Evolutionary conservation across 441 rosid genomes (phyloP).

Genomic region (Erodium texanum): DNA sequence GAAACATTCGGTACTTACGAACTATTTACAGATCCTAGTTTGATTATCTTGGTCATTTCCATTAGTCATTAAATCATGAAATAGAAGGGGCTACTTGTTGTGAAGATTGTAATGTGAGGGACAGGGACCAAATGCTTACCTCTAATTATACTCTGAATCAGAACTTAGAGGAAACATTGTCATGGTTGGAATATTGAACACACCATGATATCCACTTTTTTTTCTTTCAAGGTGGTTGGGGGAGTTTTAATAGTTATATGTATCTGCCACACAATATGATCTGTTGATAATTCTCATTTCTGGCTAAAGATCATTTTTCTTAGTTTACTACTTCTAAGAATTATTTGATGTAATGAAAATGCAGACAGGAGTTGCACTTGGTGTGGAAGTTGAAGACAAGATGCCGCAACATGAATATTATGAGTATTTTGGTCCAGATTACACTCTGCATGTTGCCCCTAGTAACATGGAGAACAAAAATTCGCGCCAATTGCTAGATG

Average conservation of each 20-base stretch:
- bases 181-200: not conserved
- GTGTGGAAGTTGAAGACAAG: slow-evolving; percentile 82
- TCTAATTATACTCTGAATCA: not conserved
- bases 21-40: not conserved
- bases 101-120: not conserved
- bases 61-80: not conserved
- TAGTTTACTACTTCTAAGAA: slow-evolving; percentile 18
- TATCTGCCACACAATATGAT: not conserved
- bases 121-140: not conserved
- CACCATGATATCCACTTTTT: not conserved
- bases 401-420: slow-evolving; percentile 85
- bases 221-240: not conserved
- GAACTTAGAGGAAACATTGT: not conserved
- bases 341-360: not conserved
- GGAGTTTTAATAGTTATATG: not conserved
- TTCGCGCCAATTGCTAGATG: slow-evolving; percentile 66
- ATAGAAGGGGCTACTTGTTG: not conserved
- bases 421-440: slow-evolving; percentile 94
- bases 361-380: slow-evolving; percentile 97
- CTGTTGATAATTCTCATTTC: not conserved
- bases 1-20: not conserved
- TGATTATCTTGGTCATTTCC: not conserved
- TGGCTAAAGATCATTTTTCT: not conserved
- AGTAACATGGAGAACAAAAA: slow-evolving; percentile 70
- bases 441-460: slow-evolving; percentile 80